Evolutionary conservation across 2,329 filamentous ascomycete species (phyloP), one percentile per base, ranked within the genome.

Genomic region (Ophiostoma perfectum): DNA sequence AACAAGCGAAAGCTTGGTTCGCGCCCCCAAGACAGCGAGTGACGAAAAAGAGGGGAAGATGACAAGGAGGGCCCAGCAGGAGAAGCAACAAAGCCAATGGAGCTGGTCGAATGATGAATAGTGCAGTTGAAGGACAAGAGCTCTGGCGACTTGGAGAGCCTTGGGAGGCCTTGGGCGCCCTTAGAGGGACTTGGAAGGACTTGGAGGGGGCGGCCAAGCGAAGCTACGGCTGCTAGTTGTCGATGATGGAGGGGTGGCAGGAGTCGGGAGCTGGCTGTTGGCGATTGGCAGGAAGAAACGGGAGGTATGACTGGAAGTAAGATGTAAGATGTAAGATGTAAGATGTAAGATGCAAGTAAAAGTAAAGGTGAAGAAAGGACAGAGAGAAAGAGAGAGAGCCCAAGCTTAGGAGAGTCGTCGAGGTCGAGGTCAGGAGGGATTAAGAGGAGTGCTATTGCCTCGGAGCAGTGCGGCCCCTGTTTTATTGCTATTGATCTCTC

Each of bases 21-120:
- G 14, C 55, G 58, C 38, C 14, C 38, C 60, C 6, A 12, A 63
- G 38, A n/a, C 27, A 38, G 55, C 42, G 27, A 42, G 39, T 42
- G 49, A 55, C 49, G 49, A 55, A 63, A 62, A 63, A 63, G 60
- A 63, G 60, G 55, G 55, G 55, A 60, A 60, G 55, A 60, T 55
- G 18, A 55, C 49, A 55, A 55, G 18, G 18, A 55, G n/a, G 60
- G 16, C 39, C 60, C 39, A 63, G 39, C 60, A 8, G 27, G 27
- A 27, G 27, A 63, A 18, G 49, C n/a, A 36, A 62, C 27, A 27
- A 62, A 62, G 55, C 55, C 55, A 62, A 62, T 62, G 27, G 27
- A 63, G 12, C 16, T 39, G 58, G 45, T 47, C 12, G 49, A 18
- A 8, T 55, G 18, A 8, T n/a, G 9, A 55, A 8, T n/a, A 44